These are phyloP conservation scores for Xerocomus nothofagi DNA, from an alignment of 1,284 basidiomycete genomes.

Conservation along the genomic window DNA sequence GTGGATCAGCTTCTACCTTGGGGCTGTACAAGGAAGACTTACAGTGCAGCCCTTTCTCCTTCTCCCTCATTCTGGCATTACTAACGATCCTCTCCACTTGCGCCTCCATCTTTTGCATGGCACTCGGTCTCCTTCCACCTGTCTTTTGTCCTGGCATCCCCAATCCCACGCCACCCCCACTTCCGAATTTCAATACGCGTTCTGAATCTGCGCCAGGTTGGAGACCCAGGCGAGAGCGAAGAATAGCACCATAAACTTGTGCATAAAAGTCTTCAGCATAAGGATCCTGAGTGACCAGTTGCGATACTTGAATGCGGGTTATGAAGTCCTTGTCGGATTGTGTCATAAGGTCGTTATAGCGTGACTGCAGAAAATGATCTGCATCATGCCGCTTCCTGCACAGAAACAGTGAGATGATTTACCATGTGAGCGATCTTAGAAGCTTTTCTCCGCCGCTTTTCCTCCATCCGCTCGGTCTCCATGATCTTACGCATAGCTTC, in stretches of 20 bases:
- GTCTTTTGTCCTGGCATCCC: constrained; percentile 53
- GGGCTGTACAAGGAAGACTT: constrained; percentile 24
- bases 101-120: constrained; percentile 96
- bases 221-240: constrained; percentile 75
- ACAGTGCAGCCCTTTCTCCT: constrained; percentile 76
- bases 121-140: constrained; percentile 77
- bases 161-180: constrained; percentile 80
- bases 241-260: constrained; percentile 88
- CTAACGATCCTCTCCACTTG: constrained; percentile 97
- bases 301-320: constrained; percentile 97
- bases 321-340: constrained; percentile 99
- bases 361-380: constrained; percentile 55
- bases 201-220: constrained; percentile 58
- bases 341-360: constrained; percentile 98
- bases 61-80: constrained; percentile 84
- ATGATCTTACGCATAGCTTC: constrained; percentile 86
- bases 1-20: constrained; percentile 10
- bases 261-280: constrained; percentile 99
- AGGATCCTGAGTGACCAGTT: constrained; percentile 94
- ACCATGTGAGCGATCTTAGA: constrained; percentile 88
- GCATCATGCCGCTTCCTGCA: background rate
- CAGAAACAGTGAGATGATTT: constrained; percentile 9
- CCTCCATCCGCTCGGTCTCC: constrained; percentile 85
- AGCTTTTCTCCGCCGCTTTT: constrained; percentile 75
- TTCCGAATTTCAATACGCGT: constrained; percentile 79